Evolutionary conservation across 2,329 filamentous ascomycete genomes (phyloP), one percentile per base, ranked within the genome.

Genomic region (Pseudogymnoascus destructans): DNA sequence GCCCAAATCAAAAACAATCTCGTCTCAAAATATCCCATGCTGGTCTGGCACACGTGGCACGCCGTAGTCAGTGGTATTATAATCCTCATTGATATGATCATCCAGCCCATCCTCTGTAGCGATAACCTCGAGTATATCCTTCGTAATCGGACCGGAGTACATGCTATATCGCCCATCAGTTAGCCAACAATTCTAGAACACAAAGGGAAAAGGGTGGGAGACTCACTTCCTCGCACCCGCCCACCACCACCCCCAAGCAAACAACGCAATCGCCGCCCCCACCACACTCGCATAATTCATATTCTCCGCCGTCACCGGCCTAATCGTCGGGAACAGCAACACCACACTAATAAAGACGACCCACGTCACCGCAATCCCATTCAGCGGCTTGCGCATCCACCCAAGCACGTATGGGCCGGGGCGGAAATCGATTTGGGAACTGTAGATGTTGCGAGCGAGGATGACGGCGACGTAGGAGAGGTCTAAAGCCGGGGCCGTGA

Each of bases 291-390:
- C 75, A 63, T 77, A 77, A 60, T 78, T 77, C 75, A 79, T 78
- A 65, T 78, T 79, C 56, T 69, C 66, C 3, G 64, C 63, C 3
- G 75, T 79, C 8, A 78, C 70, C 7, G 77, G 77, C 49, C 71
- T 69, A 8, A 67, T 67, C 1, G 75, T 72, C 6, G 77, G 77
- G 66, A 78, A 77, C 63, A 79, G 80, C 15, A 85, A 70, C n/a
- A 84, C 75, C 8, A 78, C 72, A 63, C 79, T 82, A 62, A 85
- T 84, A 64, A 84, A 82, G 23, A 76, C 62, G 3, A 84, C 80
- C 82, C 82, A 85, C 3, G 70, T 68, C n/a, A 81, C 74, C 1
- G 81, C 79, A 10, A 82, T 68, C 5, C 71, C 70, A 62, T 84
- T 84, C 57, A 84, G 67, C 0, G 75, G 73, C 55, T 73, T 74